Percentiles rank a stretch among this genome's conserved stretches.
These are phyloP conservation scores for Artemisia argyi DNA, from an alignment of 129 eudicot genomes.

Conservation along the genomic window DNA sequence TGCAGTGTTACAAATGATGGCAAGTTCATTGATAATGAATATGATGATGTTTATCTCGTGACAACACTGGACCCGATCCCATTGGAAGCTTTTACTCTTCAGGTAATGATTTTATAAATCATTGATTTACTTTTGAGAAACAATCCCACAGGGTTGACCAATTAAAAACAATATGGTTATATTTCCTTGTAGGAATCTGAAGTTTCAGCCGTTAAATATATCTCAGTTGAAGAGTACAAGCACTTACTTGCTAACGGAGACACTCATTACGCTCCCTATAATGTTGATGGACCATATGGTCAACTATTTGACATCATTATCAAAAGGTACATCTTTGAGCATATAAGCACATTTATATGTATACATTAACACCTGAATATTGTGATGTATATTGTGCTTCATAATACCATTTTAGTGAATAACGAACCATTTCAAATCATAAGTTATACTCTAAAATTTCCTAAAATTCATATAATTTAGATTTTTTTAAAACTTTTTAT, in stretches of 20 bases:
- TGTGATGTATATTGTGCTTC: not conserved
- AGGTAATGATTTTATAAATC: conserved; percentile 42
- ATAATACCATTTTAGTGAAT: no score
- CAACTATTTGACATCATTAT: conserved; percentile 68
- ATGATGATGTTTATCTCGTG: conserved; percentile 86
- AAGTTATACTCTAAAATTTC: not conserved
- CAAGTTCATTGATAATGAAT: conserved; percentile 82
- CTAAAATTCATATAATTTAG: conserved; percentile 3
- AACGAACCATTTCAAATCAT: not conserved
- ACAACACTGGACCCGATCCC: conserved; percentile 88
- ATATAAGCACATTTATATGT: not conserved
- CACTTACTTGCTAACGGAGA: conserved; percentile 63
- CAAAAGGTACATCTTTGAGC: conserved; percentile 54
- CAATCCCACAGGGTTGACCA: no score
- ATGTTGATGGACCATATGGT: conserved; percentile 74
- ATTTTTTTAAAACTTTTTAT: conserved; percentile 18
- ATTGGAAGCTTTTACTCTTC: conserved; percentile 93
- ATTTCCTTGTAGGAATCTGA: conserved; percentile 58
- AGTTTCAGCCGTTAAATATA: conserved; percentile 93
- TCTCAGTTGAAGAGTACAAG: conserved; percentile 71
- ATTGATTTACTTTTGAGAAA: conserved; percentile 2
- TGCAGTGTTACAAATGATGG: conserved; percentile 86
- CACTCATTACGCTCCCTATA: conserved; percentile 72
- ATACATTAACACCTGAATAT: not conserved
- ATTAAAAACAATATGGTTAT: no score